Evolutionary conservation across 805 yeast genomes (phyloP), one percentile per base, ranked within the genome.

Genomic region (Ogataea parapolymorpha): DNA sequence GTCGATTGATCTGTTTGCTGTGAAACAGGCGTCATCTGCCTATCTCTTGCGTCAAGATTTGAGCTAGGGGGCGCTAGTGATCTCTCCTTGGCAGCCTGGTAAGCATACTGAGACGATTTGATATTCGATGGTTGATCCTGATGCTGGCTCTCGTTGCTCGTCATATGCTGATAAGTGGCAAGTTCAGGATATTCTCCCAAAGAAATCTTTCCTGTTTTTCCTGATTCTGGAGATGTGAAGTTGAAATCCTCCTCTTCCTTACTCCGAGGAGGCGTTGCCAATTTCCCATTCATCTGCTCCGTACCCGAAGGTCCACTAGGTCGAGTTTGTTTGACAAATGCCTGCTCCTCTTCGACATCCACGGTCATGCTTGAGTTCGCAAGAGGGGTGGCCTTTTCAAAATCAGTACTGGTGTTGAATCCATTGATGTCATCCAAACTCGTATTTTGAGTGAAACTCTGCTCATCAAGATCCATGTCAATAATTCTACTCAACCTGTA

Each of bases 401-500:
- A 31, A 11, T 41, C 39, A 16, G 30, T 11, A 26, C 43, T 39
- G 11, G 36, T 30, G 15, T 39, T 38, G 10, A 28, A 25, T 7
- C 26, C 32, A 17, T 18, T 18, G 17, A 26, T 12, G 27, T 35
- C 36, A 7, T 31, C 32, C 12, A 15, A 14, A 16, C 37, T 39
- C 7, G 42, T 27, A 12, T 16, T 32, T 24, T 33, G 37, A 4
- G 14, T 29, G 31, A 34, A 28, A 12, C 37, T 34, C 15, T 23
- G 23, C 18, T 33, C 35, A 18, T 44, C 46, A 22, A 37, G 40
- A 32, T 48, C 31, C 43, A 48, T 32, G 18, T 51, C 51, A 11
- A 53, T 40, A n/a, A 48, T 45, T 26, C 42, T 45, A 20, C 54
- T 50, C 36, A 53, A 35, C 35, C 56, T 42, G 35, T 38, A 13